phyloP scores from a whole-genome alignment of 2,329 filamentous ascomycete genomes.

The Beauveria sp. region DNA sequence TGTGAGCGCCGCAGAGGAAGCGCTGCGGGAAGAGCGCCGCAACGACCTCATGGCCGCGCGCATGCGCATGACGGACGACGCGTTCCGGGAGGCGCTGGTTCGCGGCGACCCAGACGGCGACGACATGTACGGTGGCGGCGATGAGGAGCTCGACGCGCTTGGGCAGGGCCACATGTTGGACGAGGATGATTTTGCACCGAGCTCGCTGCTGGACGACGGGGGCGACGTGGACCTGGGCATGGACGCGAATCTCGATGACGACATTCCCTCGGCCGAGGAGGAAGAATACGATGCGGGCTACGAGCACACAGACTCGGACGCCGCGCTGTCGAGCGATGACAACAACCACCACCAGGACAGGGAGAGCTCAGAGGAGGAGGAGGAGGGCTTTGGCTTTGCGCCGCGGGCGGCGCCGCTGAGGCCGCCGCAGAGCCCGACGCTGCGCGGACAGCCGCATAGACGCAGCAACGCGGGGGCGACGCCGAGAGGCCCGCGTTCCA shows the following conservation, averaged over 20 bases:
- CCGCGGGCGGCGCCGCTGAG: conserved; percentile 26
- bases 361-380: conserved; percentile 16
- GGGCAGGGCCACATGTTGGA: conserved; percentile 52
- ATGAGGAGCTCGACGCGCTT: conserved; percentile 48
- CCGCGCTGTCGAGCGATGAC: conserved; percentile 41
- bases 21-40: conserved; percentile 35
- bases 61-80: conserved; percentile 52
- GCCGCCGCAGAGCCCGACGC: conserved; percentile 30
- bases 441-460: conserved; percentile 19
- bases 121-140: conserved; percentile 45
- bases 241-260: conserved; percentile 64
- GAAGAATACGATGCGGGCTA: conserved; percentile 49
- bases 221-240: conserved; percentile 18
- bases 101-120: conserved; percentile 41
- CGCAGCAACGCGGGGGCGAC: not conserved
- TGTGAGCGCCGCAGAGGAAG: conserved; percentile 27
- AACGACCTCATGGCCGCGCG: conserved; percentile 41
- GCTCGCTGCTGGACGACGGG: conserved; percentile 22
- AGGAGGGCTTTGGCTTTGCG: conserved; percentile 30
- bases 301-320: conserved; percentile 73
- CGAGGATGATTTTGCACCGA: conserved; percentile 49
- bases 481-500: conserved; percentile 29
- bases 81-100: conserved; percentile 51
- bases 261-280: conserved; percentile 57
- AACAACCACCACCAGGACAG: conserved; percentile 10